Base-by-base conservation (phyloP, 163 green algal genomes). In the Chloroidium sp. region DNA sequence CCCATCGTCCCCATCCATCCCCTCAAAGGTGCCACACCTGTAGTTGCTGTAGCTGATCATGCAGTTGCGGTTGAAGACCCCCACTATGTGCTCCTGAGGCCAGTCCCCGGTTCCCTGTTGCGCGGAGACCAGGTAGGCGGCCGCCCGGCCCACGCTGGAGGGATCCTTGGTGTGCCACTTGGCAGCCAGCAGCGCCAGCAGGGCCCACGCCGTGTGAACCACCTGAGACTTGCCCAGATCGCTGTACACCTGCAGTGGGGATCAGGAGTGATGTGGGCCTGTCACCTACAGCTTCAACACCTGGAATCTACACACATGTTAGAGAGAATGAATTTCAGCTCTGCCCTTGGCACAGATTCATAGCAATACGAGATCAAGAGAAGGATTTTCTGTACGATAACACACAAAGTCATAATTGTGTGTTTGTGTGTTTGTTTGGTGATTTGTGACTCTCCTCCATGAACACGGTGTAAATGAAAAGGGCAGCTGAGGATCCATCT, bases 11-110 rank as follows among this genome's bases (percentile, higher is more conserved):
- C 6, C 6, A 6, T 72, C 6, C 64, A 72, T 6, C 64, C 64
- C 64, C 6, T 6, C 64, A 6, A 76, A 72, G 64, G n/a, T 3
- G 1, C 64, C 76, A 1, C 76, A 94, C 91, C 93, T 89, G 90
- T 99, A 99, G 89, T 98, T 97, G 61, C 94, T 91, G 82, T 99
- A 99, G 0, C 92, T 97, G 89, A 99, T 99, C 92, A 97, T 98
- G 90, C 95, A 99, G 89, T 98, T 99, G 80, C 90, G 86, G 88
- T 99, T 99, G 92, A 99, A 99, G 0, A 99, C 96, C 59, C 97
- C 97, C 75, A 89, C 97, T 90, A 99, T 99, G 84, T 93, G 88
- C 91, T 99, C 94, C 90, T 98, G 95, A 61, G 95, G 95, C 93
- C 93, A 98, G 87, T 98, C 94, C 2, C 94, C 95, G 61, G 78